Conservation (phyloP, 1,284 basidiomycete species). For the Marasmius fiardii region DNA sequence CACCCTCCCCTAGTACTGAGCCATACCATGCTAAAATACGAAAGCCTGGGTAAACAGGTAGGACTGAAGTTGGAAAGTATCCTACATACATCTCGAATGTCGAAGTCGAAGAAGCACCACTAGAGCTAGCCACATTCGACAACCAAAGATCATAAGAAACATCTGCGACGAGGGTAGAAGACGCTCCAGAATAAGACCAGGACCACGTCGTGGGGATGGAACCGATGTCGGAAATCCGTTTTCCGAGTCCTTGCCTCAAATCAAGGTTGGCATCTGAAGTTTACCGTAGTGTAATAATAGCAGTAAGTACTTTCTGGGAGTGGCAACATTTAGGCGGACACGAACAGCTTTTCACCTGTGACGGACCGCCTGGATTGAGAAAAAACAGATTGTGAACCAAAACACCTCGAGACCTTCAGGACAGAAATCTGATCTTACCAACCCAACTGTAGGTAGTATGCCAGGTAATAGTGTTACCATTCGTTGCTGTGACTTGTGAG, state of each 20-base stretch:
- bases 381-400: neutral
- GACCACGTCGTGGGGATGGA: constrained; percentile 30
- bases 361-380: constrained; percentile 15
- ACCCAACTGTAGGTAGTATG: constrained; percentile 28
- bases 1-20: too few relatives aligned
- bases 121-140: constrained; percentile 21
- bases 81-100: constrained; percentile 28
- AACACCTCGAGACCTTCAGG: neutral
- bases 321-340: neutral
- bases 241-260: constrained; percentile 24
- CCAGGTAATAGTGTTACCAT: constrained; percentile 26
- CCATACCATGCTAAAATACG: too few relatives aligned
- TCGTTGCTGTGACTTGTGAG: constrained; percentile 25
- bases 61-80: neutral
- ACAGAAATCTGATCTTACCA: constrained; percentile 15
- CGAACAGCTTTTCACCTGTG: constrained; percentile 30
- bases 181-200: constrained; percentile 31
- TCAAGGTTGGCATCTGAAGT: constrained; percentile 28
- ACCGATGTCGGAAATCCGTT: constrained; percentile 26
- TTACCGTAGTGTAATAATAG: neutral
- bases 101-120: constrained; percentile 25
- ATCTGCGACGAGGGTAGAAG: constrained; percentile 31
- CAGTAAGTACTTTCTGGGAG: neutral
- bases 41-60: too few relatives aligned
- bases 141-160: constrained; percentile 36